phyloP scores from a whole-genome alignment of 106 monocot species.

The Ottelia alismoides region DNA sequence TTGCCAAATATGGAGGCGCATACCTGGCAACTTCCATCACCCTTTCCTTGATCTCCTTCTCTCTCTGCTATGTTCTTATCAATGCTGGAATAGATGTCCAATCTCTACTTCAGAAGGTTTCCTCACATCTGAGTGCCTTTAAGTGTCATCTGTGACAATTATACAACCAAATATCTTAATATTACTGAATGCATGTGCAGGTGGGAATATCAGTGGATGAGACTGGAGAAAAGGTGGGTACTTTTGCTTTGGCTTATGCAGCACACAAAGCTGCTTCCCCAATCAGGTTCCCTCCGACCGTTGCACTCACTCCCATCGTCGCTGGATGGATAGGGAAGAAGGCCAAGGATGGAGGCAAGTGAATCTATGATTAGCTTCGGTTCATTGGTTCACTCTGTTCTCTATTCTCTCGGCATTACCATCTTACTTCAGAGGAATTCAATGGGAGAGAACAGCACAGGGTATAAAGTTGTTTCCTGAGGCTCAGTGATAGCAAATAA shows the following conservation, averaged over 20 bases:
- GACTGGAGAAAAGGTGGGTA: conserved; percentile 78
- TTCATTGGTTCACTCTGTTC: too few relatives aligned
- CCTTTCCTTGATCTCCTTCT: conserved; percentile 84
- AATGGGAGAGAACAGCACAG: too few relatives aligned
- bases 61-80: conserved; percentile 75
- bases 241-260: conserved; percentile 83
- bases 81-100: conserved; percentile 78
- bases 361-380: too few relatives aligned
- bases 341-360: too few relatives aligned
- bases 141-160: too few relatives aligned
- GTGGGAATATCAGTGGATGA: conserved; percentile 61
- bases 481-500: too few relatives aligned
- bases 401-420: too few relatives aligned
- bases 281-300: conserved; percentile 92
- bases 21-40: conserved; percentile 91
- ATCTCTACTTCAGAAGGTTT: conserved; percentile 64
- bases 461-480: too few relatives aligned
- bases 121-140: too few relatives aligned
- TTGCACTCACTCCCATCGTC: conserved; percentile 84
- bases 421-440: too few relatives aligned
- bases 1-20: conserved; percentile 88
- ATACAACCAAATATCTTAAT: too few relatives aligned
- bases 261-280: conserved; percentile 95
- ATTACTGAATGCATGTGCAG: too few relatives aligned
- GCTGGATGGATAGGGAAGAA: conserved; percentile 90